Evolutionary conservation across 768 basidiomycete genomes (phyloP), one percentile per base, ranked within the genome.

Genomic region (Tremella fuciformis): DNA sequence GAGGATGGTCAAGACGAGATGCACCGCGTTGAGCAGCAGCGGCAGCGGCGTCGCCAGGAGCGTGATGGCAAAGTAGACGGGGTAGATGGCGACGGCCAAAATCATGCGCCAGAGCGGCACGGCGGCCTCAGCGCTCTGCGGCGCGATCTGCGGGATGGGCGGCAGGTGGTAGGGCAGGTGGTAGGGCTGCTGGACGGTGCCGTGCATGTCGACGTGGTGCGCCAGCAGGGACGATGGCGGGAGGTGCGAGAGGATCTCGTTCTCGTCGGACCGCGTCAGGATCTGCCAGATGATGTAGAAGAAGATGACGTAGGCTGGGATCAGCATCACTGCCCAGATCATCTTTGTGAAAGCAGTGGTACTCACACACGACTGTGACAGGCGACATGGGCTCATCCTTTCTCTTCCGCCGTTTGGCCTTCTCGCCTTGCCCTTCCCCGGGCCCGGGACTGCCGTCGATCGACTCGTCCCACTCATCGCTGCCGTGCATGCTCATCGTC

Each of bases 1-100:
- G 85, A 90, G 63, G 86, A 88, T 0, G 71, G 88, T 24, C 86
- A 87, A 0, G 87, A 91, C 77, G 77, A 88, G 53, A 70, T 90
- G 53, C 86, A 90, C 67, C 78, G 56, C 22, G 38, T 70, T 64
- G 49, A 63, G 38, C 7, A 71, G 34, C 46, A 73, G 16, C 29
- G 69, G 64, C 38, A 75, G 18, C 22, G 67, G 65, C 29, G 66
- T 57, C 24, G 59, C 55, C 16, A 73, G 22, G 26, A 71, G 53
- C 13, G 62, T 65, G 48, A 63, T 50, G 18, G 61, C 15, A 16
- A 69, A 50, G 46, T 65, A 67, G 13, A 73, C 22, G 0, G 71
- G 71, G 50, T 70, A 73, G 15, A 66, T 38, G 22, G 65, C 3
- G 3, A 66, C 26, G 1, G 58, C 56, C 19, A 69, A 26, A 2